Evolutionary conservation across 352 stramenopile species (phyloP), one percentile per base, ranked within the genome.

Genomic region (Phytopythium mirpurense): DNA sequence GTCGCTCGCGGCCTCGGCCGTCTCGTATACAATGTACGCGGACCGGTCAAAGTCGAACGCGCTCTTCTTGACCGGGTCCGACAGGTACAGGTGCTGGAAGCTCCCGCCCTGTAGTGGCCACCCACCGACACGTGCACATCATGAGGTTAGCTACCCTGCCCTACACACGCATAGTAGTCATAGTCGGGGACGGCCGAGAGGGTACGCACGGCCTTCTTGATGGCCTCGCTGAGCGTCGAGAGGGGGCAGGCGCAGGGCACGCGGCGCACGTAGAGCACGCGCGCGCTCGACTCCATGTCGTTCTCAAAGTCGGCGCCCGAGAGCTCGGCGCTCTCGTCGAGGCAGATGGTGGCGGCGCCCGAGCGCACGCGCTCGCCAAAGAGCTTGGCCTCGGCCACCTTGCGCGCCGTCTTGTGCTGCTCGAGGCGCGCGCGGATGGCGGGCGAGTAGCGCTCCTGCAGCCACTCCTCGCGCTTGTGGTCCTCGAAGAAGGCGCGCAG

Each of bases 21-120:
- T 86, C 32, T 90, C 79, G 67, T 90, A 93, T 44, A 93, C 75
- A 51, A 93, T 88, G 71, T 92, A 93, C 35, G 77, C 83, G 1
- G 81, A 90, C 38, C 83, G 78, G 45, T 93, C 83, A 57, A 92
- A 93, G 54, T 93, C 83, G 52, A 88, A 87, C 24, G 81, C 72
- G 51, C 74, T 89, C 79, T 93, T 93, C 68, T 93, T 93, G 26
- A 86, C 73, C 5, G 83, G 83, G 54, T 93, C 83, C 24, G 83
- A 92, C 44, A 93, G 49, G 51, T 90, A 86, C 46, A 93, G 65
- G 37, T 89, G 72, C 53, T 88, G 66, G 36, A 89, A 91, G 23
- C 71, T 74, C 15, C 78, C 77, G 47, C 83, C 83, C 83, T 93
- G 27, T 41, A 21, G 37, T 15, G 5, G n/a, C 18, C 37, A 43